These are phyloP conservation scores for Steccherinum ochraceum DNA, from an alignment of 768 basidiomycete species.

Conservation along the genomic window DNA sequence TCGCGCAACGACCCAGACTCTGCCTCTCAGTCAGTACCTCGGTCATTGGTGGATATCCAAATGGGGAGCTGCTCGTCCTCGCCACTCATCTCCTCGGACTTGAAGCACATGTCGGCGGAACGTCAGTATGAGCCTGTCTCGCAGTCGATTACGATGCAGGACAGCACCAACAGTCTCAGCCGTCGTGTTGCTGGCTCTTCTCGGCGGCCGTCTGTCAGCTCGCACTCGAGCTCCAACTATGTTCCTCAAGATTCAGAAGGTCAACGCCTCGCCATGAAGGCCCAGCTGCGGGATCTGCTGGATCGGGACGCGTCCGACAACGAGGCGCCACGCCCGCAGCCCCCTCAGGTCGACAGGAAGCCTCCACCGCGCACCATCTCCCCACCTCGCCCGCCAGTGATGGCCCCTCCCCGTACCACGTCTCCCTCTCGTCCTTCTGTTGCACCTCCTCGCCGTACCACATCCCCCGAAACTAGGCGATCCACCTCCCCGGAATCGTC, in stretches of 20 bases:
- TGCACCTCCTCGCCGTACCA: constrained; percentile 2
- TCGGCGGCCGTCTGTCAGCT: constrained; percentile 1
- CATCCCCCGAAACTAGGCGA: neutral
- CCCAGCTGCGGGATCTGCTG: constrained; percentile 14
- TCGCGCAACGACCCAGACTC: constrained; percentile 9
- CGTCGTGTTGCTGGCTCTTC: neutral
- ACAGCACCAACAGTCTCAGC: neutral
- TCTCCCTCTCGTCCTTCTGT: neutral
- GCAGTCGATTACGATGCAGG: neutral
- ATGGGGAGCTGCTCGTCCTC: constrained; percentile 23
- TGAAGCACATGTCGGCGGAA: constrained; percentile 11
- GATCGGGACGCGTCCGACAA: neutral
- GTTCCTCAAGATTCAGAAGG: constrained; percentile 9
- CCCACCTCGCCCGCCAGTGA: neutral
- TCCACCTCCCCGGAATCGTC: constrained; percentile 10
- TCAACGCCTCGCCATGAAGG: constrained; percentile 2
- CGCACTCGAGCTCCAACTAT: neutral
- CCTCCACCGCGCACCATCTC: neutral
- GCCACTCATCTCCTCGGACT: constrained; percentile 8
- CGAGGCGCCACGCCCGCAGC: constrained; percentile 3
- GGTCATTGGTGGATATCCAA: constrained; percentile 18
- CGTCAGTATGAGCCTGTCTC: constrained; percentile 11
- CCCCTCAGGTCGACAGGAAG: constrained; percentile 1
- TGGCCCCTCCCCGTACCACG: constrained; percentile 1
- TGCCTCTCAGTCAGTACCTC: constrained; percentile 18